Base-by-base conservation (phyloP, 2,329 filamentous ascomycete genomes). In the Xylariaceae sp. region DNA sequence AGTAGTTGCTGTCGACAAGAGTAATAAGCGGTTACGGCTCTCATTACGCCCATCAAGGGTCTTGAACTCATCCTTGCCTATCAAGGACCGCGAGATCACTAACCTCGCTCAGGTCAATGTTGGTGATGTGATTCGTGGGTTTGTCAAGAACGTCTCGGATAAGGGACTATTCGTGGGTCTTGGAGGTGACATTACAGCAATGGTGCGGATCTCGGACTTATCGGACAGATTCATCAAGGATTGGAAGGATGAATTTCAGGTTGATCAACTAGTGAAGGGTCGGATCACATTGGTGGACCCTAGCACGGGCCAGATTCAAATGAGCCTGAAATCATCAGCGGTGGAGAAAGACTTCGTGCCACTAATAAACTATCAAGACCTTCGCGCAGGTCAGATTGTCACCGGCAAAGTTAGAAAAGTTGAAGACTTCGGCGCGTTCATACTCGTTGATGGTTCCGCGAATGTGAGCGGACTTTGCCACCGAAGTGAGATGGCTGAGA, bases 391-490 rank as follows among this genome's bases (percentile, higher is more conserved):
- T 6, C 89, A 96, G 71, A 77, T 92, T 26, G 82, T 99, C 27
- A 96, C 90, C 10, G 94, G 92, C 42, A 96, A 91, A 68, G 85
- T 99, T 50, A 87, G 92, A 64, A 96, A 95, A 73, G 92, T 97
- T 2, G 91, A 96, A 67, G 89, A 96, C 26, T 99, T 92, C 70
- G 94, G 94, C 60, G 93, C 93, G 4, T 99, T 99, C 71, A 89
- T 99, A 63, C 84, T 95, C 36, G 78, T 99, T 16, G 91, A 97
- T 70, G 86, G 88, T 55, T 95, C 92, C 4, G 81, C 84, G 50
- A 96, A 96, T 63, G 85, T 99, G 58, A 96, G 93, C 63, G 94
- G 94, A 57, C 81, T 99, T 8, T 97, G 93, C 71, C 94, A 99
- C 71, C 85, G 89, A 58, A 93, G 86, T 59, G 88, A 99, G 70